A percentile compares a stretch with the other conserved stretches of the same genome.
Evolutionary conservation across 371 early-diverging fungal species (phyloP).

Genomic region (Massospora cicadina): DNA sequence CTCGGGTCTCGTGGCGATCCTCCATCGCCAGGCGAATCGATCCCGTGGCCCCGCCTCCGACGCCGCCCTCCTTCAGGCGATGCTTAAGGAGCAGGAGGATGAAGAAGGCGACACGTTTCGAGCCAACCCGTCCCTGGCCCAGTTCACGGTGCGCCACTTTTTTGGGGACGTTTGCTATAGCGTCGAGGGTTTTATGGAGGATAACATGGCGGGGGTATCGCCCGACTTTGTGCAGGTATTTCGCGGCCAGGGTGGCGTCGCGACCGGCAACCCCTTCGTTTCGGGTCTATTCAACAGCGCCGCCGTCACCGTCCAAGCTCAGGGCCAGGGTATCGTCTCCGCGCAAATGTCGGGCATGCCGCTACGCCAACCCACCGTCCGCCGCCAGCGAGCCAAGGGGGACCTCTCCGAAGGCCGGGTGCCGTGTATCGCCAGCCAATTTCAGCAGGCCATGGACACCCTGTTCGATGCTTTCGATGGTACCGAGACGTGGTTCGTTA

Average conservation of each 20-base stretch:
- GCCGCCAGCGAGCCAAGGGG: constrained; percentile 16
- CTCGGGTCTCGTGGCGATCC: constrained; percentile 32
- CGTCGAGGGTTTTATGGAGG: constrained; percentile 46
- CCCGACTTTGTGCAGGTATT: constrained; percentile 74
- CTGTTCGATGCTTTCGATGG: constrained; percentile 59
- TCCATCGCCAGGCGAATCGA: constrained; percentile 28
- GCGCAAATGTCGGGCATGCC: constrained; percentile 43
- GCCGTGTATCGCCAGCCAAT: constrained; percentile 35
- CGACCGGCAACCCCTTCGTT: constrained; percentile 58
- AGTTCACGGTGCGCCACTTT: constrained; percentile 50
- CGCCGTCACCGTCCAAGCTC: constrained; percentile 59
- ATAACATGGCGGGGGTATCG: constrained; percentile 47
- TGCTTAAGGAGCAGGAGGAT: constrained; percentile 16
- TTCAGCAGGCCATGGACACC: constrained; percentile 56
- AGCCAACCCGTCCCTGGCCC: constrained; percentile 22
- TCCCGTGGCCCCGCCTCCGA: constrained; percentile 18
- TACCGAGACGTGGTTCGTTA: constrained; percentile 70
- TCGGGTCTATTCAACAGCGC: constrained; percentile 59
- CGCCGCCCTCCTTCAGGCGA: constrained; percentile 16
- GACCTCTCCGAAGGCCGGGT: constrained; percentile 14
- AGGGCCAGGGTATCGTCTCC: constrained; percentile 57
- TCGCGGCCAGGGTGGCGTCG: constrained; percentile 25
- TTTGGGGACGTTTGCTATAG: constrained; percentile 51
- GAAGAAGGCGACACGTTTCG: constrained; percentile 23
- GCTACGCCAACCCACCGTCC: constrained; percentile 20